Base-by-base conservation (phyloP, 306 rosid genomes). In the Medicago ruthenica region DNA sequence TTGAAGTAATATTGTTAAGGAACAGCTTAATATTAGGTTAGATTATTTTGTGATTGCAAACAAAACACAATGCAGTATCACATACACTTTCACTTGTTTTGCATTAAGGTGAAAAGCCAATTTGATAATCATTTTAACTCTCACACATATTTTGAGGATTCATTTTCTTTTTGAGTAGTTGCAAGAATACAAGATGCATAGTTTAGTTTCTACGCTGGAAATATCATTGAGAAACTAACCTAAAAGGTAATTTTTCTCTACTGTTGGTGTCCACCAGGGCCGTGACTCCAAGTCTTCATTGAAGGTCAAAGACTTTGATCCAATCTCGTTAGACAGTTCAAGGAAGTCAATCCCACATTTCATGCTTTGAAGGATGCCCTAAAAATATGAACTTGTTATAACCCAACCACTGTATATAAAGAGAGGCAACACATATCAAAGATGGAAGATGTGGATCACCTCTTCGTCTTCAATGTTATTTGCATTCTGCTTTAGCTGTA, bases 261-360 rank as follows among this genome's bases (percentile, higher is more conserved):
- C 63, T 24, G 89, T 88, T 74, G 98, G 99, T 7, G 96, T 80
- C 99, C 99, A 96, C 97, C 99, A 96, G 17, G 98, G 99, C 31
- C 99, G 90, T 55, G 92, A 58, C 81, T 88, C 85, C 89, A 87
- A 71, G 79, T 96, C 97, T 86, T 96, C 98, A 82, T 90, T 93
- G 79, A 90, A 96, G 71, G 97, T 88, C 86, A 92, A 67, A 77
- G 97, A 87, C 73, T 92, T 89, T 15, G 96, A 86, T 67, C 92
- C 92, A 82, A 96, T 84, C 84, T 91, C 97, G 67, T 86, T 88
- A 59, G 93, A 86, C 80, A 96, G 90, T 83, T 92, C 96, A 85
- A 85, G 86, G 79, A 96, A 92, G 83, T 88, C 82, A 87, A 48
- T 37, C 51, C 99, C 98, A 11, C 80, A 86, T 83, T 89, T 87